Percentiles rank a stretch among this genome's conserved stretches.
These are phyloP conservation scores for Saccharum spontaneum DNA, from an alignment of 176 grass and related monocot genomes.

Conservation along the genomic window DNA sequence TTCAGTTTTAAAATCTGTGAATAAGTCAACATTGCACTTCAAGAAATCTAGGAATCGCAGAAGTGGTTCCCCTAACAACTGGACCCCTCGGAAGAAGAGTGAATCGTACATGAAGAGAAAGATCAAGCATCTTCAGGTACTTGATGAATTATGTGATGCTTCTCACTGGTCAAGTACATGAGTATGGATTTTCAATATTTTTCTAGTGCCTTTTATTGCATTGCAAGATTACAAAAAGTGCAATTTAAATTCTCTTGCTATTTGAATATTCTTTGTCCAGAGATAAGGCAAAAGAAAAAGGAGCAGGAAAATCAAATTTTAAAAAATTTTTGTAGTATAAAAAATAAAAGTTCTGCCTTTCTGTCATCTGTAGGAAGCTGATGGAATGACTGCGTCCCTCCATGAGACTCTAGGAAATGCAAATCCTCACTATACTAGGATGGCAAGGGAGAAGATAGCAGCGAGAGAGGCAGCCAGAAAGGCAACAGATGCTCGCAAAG, in stretches of 20 bases:
- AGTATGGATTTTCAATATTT: background rate
- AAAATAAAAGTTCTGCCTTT: conserved; percentile 26
- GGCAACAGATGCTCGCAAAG: conserved; percentile 83
- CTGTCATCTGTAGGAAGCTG: conserved; percentile 53
- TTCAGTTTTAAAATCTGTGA: conserved; percentile 64
- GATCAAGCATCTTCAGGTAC: conserved; percentile 89
- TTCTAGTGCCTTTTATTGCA: background rate
- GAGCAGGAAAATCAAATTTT: background rate
- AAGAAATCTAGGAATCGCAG: conserved; percentile 64
- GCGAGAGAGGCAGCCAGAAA: conserved; percentile 76
- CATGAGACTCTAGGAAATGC: conserved; percentile 75
- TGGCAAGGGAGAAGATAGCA: conserved; percentile 94
- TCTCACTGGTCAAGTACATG: conserved; percentile 6
- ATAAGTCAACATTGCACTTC: conserved; percentile 74
- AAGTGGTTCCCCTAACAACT: conserved; percentile 63
- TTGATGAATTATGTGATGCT: background rate
- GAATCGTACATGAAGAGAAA: conserved; percentile 96
- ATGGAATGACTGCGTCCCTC: conserved; percentile 81
- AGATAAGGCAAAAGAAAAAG: background rate
- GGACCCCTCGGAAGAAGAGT: conserved; percentile 77
- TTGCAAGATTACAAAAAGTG: background rate
- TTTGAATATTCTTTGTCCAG: background rate
- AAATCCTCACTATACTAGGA: conserved; percentile 87
- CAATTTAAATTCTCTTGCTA: background rate
- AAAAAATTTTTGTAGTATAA: conserved; percentile 12